A percentile compares a stretch with the other conserved stretches of the same genome.
These are phyloP conservation scores for Pleurotus citrinopileatus DNA, from an alignment of 768 basidiomycete species.

Conservation along the genomic window DNA sequence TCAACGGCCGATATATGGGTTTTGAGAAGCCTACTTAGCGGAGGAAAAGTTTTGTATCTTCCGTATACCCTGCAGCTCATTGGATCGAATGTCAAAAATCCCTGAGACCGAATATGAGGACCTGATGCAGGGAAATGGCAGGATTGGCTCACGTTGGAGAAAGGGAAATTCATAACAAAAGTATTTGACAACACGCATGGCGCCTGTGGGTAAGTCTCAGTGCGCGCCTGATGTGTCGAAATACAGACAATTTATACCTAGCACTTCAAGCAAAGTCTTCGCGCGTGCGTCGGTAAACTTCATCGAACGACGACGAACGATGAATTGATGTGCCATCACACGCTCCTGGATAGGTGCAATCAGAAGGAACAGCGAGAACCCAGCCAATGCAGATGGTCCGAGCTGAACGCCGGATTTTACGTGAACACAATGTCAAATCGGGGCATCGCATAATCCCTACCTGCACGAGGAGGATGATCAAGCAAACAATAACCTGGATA, in stretches of 20 bases:
- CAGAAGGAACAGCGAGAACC: conserved; percentile 63
- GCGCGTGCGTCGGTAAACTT: conserved; percentile 62
- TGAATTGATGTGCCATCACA: conserved; percentile 58
- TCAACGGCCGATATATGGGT: neutral
- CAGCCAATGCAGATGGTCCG: conserved; percentile 67
- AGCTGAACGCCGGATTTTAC: conserved; percentile 34
- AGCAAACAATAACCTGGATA: conserved; percentile 57
- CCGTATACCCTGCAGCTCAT: conserved; percentile 54
- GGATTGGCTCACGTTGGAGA: conserved; percentile 45
- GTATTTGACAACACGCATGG: conserved; percentile 74
- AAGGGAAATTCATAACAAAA: conserved; percentile 74
- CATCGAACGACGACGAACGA: conserved; percentile 51
- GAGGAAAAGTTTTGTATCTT: conserved; percentile 61
- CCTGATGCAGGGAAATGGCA: neutral
- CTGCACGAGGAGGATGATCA: conserved; percentile 58
- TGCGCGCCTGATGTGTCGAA: neutral
- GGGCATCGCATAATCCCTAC: conserved; percentile 25
- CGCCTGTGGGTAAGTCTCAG: conserved; percentile 27
- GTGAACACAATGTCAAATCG: neutral
- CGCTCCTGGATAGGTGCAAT: conserved; percentile 62
- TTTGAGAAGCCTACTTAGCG: conserved; percentile 43
- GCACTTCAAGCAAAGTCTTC: conserved; percentile 61
- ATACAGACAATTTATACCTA: conserved; percentile 33
- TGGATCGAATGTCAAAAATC: conserved; percentile 47
- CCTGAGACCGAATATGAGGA: conserved; percentile 29